Conservation (phyloP, 2,329 filamentous ascomycete genomes). For the Penicillium sp. region DNA sequence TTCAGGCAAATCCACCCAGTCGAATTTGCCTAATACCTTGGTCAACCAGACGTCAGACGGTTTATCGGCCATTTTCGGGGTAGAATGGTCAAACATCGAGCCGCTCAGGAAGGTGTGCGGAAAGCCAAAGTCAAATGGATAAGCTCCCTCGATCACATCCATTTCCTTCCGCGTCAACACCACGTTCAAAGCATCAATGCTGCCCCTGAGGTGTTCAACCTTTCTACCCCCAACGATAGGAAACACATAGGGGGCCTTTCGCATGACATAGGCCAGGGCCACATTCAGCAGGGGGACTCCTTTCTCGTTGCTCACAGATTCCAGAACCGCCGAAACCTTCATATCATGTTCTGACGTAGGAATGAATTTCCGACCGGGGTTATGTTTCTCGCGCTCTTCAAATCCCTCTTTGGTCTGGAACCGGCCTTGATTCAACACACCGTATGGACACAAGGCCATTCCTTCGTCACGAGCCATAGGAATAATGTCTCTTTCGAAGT, state of each 20-base stretch:
- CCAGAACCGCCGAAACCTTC: constrained; percentile 17
- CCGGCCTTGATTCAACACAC: too few species aligned
- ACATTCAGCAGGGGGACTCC: constrained; percentile 12
- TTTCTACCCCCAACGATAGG: constrained; percentile 53
- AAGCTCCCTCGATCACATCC: constrained; percentile 51
- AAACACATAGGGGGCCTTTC: constrained; percentile 53
- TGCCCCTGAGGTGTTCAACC: constrained; percentile 51
- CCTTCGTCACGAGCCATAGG: constrained; percentile 63
- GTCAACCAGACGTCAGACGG: too few species aligned
- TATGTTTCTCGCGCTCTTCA: too few species aligned
- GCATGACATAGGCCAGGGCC: constrained; percentile 53
- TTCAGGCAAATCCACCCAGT: too few species aligned
- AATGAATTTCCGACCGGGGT: constrained; percentile 22
- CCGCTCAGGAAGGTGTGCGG: constrained; percentile 44
- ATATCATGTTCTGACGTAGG: constrained; percentile 12
- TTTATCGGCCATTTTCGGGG: too few species aligned
- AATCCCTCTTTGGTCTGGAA: too few species aligned
- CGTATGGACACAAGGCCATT: too few species aligned
- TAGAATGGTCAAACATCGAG: too few species aligned
- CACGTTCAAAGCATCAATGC: constrained; percentile 54
- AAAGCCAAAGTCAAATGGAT: constrained; percentile 56
- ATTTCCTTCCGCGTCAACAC: constrained; percentile 53
- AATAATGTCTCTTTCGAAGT: constrained; percentile 68
- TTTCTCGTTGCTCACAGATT: constrained; percentile 17
- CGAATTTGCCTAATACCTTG: too few species aligned